Evolutionary conservation across 345 rosid genomes (phyloP).

Genomic region (Populus ilicifolia): DNA sequence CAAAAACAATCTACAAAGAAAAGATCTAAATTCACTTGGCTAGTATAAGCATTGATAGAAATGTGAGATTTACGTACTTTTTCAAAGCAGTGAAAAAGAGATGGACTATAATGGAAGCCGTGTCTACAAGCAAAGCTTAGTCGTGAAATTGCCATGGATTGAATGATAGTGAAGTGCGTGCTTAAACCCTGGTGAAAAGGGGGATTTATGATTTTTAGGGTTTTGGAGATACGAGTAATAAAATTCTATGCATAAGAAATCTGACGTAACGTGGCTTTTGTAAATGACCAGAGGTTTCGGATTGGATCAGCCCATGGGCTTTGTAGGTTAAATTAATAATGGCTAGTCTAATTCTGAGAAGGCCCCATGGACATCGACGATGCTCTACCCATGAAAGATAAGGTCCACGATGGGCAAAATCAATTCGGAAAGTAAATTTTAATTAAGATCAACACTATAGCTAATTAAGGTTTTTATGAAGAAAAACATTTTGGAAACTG

Average conservation of each 20-base stretch:
- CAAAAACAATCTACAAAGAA: neutral
- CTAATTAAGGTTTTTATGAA: neutral
- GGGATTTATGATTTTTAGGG: conserved; percentile 23
- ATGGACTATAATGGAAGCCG: conserved; percentile 37
- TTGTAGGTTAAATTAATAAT: neutral
- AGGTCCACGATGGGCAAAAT: neutral
- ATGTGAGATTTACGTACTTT: conserved; percentile 29
- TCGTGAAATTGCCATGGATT: conserved; percentile 49
- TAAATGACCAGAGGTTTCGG: neutral
- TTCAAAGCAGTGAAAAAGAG: conserved; percentile 36
- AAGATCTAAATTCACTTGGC: neutral
- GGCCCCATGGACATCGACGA: neutral
- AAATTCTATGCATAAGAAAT: neutral
- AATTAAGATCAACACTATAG: neutral
- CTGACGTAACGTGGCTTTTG: neutral
- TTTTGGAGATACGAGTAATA: conserved; percentile 16
- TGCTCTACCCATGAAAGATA: too few species aligned
- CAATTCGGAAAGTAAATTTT: too few species aligned
- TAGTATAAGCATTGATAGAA: neutral
- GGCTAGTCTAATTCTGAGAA: too few species aligned
- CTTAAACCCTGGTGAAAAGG: conserved; percentile 26
- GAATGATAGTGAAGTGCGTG: conserved; percentile 8
- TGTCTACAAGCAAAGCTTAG: conserved; percentile 43
- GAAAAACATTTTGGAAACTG: neutral
- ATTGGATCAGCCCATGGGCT: neutral